Evolutionary conservation across 345 rosid species (phyloP).

Genomic region (Raphanus raphanistrum): DNA sequence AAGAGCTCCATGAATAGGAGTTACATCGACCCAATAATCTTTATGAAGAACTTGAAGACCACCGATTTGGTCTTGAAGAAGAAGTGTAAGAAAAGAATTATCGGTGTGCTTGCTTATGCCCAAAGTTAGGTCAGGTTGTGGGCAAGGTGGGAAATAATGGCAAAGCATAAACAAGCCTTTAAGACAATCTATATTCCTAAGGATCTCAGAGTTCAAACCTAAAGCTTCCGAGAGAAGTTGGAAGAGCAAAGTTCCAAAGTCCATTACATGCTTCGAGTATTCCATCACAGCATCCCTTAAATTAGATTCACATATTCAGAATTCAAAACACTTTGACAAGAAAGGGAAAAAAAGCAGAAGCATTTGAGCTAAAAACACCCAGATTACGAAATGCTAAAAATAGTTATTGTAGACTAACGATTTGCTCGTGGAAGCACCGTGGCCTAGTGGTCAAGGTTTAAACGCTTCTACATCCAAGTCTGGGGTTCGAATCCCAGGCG

Average conservation of each 20-base stretch:
- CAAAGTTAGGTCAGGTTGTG: constrained; percentile 23
- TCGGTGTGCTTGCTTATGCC: constrained; percentile 17
- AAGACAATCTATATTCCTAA: not conserved
- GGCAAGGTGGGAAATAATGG: constrained; percentile 11
- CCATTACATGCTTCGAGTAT: not conserved
- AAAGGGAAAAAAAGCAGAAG: not conserved
- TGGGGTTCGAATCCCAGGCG: no score
- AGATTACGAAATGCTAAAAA: not conserved
- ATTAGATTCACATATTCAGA: not conserved
- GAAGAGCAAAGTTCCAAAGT: constrained; percentile 12
- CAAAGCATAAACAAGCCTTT: not conserved
- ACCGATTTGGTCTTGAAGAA: constrained; percentile 12
- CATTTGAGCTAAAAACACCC: not conserved
- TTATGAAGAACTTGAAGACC: constrained; percentile 14
- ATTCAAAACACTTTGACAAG: not conserved
- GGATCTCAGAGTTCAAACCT: not conserved
- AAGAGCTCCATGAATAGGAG: constrained; percentile 1
- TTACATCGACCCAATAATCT: not conserved
- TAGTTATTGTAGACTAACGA: not conserved
- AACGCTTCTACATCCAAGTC: no score
- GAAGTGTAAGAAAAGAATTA: not conserved
- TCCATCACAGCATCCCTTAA: not conserved
- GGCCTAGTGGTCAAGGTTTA: no score
- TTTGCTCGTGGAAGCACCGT: no score
- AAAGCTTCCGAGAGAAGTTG: not conserved